Base-by-base conservation (phyloP, 768 basidiomycete genomes). In the Lactarius hengduanensis region DNA sequence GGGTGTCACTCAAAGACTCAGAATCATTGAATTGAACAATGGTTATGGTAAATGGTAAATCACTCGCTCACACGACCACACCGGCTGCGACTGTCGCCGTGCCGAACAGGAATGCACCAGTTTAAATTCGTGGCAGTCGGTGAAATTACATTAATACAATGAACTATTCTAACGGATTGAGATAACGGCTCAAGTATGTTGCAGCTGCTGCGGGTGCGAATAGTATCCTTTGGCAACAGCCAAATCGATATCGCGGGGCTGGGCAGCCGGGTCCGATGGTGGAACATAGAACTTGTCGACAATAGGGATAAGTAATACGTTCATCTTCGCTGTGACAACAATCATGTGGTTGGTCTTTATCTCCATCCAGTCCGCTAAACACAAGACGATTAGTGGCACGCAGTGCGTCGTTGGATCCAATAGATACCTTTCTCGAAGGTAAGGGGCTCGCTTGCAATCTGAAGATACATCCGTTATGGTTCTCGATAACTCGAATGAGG, bases 321-420 rank as follows among this genome's bases (percentile, higher is more conserved):
- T 98, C 86, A 96, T 94, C 81, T 94, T 94, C 45, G 92, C 92
- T 0, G 96, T 98, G 71, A 98, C 91, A 58, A 97, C 88, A 28
- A 94, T 89, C 89, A 98, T 91, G 69, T 92, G 88, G 76, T 99
- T 98, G 15, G 94, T 96, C 75, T 90, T 91, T 73, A 99, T 96
- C 76, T 98, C 97, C 90, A 98, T 96, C 97, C 97, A 99, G 76
- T 99, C 97, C 59, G 94, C 93, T 87, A 69, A 50, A 45, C 9
- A 10, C 36, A 36, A 47, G 57, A 59, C 47, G n/a, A 9, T 53
- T 53, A 69, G 68, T 30, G 53, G 22, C 11, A n/a, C 22, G 18
- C 43, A 65, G 57, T 20, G 8, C 34, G 16, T 28, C 41, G 43
- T 57, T 54, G 18, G 59, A 50, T 28, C 47, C 18, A 62, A 11